Base-by-base conservation (phyloP, 331 rosid genomes). In the Rhamnella rubrinervis region DNA sequence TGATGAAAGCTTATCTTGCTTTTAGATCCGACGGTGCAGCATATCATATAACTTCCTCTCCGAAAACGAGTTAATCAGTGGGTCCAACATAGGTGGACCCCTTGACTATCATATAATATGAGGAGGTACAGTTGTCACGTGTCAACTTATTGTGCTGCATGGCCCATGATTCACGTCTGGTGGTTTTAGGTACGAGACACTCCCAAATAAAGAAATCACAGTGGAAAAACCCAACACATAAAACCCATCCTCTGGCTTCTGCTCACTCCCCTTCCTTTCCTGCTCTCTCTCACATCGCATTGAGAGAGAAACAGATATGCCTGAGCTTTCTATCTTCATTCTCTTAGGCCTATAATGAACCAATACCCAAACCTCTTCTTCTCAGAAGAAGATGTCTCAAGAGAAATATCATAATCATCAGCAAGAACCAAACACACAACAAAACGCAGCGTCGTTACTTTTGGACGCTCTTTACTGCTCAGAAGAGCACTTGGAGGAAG, bases 391-490 rank as follows among this genome's bases (percentile, higher is more conserved):
- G 73, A 93, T 88, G 97, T 86, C 84, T 63, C 81, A 68, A 17
- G 26, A 46, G 35, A 3, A 44, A 44, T 77, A 65, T 61, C 75
- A 60, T 61, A 71, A 53, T 68, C 78, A 41, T 50, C 81, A 74
- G 4, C 10, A 26, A 15, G 75, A 70, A 55, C 78, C 65, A 2
- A 41, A 44, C 14, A 44, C 49, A 12, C 49, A 44, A 11, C 49
- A 9, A 9, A 44, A 77, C 79, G 61, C 83, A 23, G 75, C 61
- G 15, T 72, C 61, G 15, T 72, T 77, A 65, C 78, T 70, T 17
- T 38, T 86, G 23, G 98, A 91, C 71, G 59, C 88, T 28, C 85
- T 95, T 4, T 91, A 81, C 49, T 95, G 99, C 75, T 83, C 90
- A 0, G 98, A 92, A 53, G 82, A 89, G 35, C 85, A 83, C 23